Base-by-base conservation (phyloP, 352 stramenopile species). In the Phytophthora boehmeriae region DNA sequence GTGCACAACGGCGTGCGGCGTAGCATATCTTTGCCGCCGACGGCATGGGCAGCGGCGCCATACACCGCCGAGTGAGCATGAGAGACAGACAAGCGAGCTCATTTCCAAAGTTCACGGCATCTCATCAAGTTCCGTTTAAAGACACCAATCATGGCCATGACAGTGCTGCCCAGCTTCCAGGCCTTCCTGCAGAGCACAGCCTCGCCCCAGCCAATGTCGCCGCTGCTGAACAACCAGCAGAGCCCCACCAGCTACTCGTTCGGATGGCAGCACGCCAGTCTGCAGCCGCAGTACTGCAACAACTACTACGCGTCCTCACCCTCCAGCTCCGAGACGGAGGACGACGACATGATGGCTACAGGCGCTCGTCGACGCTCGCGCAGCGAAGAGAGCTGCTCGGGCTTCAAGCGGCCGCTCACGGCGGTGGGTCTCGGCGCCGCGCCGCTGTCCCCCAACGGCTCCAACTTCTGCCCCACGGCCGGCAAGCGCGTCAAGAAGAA, bases 401-500 rank as follows among this genome's bases (percentile, higher is more conserved):
- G 62, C 25, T 66, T 59, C 23, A 75, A 75, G 51, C 68, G 64
- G 5, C 43, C 51, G n/a, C 55, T 67, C 19, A 17, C 54, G 13
- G 55, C 39, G n/a, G 44, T 76, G 14, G 68, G 59, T 17, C 54
- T 72, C n/a, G 47, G 50, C 5, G 32, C 59, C 10, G 41, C 63
- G 35, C 60, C 55, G 16, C 47, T 59, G 35, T 66, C 59, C 1
- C 51, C 68, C 1, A 34, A n/a, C 32, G 42, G 42, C 42, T 45
- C 51, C 17, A 56, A 47, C 23, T 19, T 46, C 20, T 66, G 55
- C 50, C 30, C 41, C 27, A 63, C 56, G 17, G 48, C 30, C 28
- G 44, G 28, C 50, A 79, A 81, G 65, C 67, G 73, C 53, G 58
- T 54, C 14, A 85, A 88, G 73, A 88, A 88, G 68, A 88, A 86